phyloP scores from a whole-genome alignment of 805 yeast species.

The Zygosaccharomyces gambellarensis region DNA sequence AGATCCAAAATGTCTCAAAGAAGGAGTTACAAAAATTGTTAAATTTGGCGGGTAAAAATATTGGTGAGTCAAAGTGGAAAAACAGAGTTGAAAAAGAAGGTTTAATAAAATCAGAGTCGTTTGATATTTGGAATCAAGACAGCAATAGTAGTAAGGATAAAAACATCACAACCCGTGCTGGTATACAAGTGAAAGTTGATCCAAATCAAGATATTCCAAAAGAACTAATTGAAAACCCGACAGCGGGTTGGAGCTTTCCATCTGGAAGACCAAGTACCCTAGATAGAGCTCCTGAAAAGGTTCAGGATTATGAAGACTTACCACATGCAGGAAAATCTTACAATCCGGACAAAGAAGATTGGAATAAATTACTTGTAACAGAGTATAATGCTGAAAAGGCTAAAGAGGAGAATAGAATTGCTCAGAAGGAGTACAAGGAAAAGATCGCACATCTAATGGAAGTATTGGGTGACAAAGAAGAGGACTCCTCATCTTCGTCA shows the following conservation, averaged over 20 bases:
- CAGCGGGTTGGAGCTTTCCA: constrained; percentile 49
- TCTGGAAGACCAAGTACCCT: constrained; percentile 52
- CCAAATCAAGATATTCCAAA: constrained; percentile 36
- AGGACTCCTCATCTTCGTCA: constrained; percentile 37
- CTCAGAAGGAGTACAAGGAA: constrained; percentile 56
- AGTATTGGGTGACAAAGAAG: constrained; percentile 56
- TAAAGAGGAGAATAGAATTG: constrained; percentile 58
- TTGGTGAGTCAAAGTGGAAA: constrained; percentile 47
- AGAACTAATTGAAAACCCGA: constrained; percentile 37
- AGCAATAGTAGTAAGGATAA: constrained; percentile 17
- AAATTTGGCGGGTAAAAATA: constrained; percentile 70
- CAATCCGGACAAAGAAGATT: constrained; percentile 78
- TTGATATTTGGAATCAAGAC: constrained; percentile 67
- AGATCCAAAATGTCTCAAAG: constrained; percentile 58
- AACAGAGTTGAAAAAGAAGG: constrained; percentile 59
- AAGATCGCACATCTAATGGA: constrained; percentile 63
- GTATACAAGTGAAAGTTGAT: constrained; percentile 24
- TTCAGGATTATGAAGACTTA: constrained; percentile 45
- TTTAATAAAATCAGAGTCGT: constrained; percentile 43
- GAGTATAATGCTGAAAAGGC: constrained; percentile 65
- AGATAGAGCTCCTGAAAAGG: constrained; percentile 46
- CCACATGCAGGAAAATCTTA: constrained; percentile 88
- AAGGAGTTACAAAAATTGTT: constrained; percentile 61
- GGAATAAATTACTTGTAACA: constrained; percentile 65
- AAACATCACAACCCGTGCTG: constrained; percentile 27